These are phyloP conservation scores for Olyra latifolia DNA, from an alignment of 176 grass and related monocot species.

Conservation along the genomic window DNA sequence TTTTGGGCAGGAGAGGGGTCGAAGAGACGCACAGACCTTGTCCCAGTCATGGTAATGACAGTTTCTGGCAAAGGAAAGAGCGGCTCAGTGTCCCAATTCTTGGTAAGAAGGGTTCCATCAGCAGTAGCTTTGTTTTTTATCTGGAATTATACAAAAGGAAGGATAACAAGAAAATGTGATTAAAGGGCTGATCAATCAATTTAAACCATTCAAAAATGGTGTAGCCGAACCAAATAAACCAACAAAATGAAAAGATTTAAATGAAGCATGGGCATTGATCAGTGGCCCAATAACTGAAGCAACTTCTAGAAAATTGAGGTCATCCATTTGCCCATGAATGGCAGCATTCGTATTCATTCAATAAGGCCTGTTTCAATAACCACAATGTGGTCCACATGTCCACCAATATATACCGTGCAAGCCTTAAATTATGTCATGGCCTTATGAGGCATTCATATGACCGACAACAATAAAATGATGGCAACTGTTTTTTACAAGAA, in stretches of 20 bases:
- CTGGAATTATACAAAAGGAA: slow-evolving; percentile 41
- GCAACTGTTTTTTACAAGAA: background rate
- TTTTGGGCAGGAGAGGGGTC: background rate
- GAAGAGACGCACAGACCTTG: slow-evolving; percentile 49
- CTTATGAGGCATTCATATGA: slow-evolving; percentile 15
- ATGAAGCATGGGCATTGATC: background rate
- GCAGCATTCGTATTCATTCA: slow-evolving; percentile 24
- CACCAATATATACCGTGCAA: slow-evolving; percentile 14
- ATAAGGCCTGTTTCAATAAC: background rate
- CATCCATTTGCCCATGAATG: slow-evolving; percentile 1
- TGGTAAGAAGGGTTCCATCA: slow-evolving; percentile 82
- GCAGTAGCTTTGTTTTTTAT: slow-evolving; percentile 56
- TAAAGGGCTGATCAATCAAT: slow-evolving; percentile 10
- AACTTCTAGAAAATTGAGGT: slow-evolving; percentile 20
- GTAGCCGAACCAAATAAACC: background rate
- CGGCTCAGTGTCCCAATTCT: slow-evolving; percentile 90
- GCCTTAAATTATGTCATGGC: background rate
- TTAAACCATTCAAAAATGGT: slow-evolving; percentile 11
- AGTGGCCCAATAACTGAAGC: background rate
- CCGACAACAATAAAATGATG: background rate
- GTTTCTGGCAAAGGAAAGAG: slow-evolving; percentile 67
- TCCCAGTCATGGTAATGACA: slow-evolving; percentile 33
- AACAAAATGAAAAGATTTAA: slow-evolving; percentile 1
- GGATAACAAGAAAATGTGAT: slow-evolving; percentile 27
- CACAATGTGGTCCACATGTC: background rate